Percentiles rank a stretch among this genome's conserved stretches.
Evolutionary conservation across 1,284 basidiomycete genomes (phyloP).

Genomic region (Ceratobasidium sp.): DNA sequence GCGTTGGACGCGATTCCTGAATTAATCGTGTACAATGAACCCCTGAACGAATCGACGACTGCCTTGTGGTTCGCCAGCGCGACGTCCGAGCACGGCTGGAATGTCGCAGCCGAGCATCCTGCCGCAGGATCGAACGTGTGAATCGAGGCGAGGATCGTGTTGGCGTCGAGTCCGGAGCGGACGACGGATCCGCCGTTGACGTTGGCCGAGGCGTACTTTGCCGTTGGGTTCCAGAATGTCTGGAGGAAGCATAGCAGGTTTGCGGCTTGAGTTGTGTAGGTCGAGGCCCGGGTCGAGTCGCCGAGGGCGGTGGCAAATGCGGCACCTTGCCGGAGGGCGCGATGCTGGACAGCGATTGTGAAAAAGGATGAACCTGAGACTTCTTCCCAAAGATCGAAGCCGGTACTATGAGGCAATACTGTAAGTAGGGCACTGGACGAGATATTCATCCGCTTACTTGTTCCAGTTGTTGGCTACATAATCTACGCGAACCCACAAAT

Average conservation of each 20-base stretch:
- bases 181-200: conserved; percentile 55
- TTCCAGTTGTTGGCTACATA: conserved; percentile 44
- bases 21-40: conserved; percentile 58
- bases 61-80: conserved; percentile 57
- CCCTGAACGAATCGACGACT: conserved; percentile 58
- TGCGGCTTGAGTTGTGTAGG: conserved; percentile 58
- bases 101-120: conserved; percentile 62
- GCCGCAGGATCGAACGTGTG: conserved; percentile 56
- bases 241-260: conserved; percentile 66
- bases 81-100: conserved; percentile 67
- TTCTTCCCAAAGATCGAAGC: conserved; percentile 74
- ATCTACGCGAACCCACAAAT: conserved; percentile 1
- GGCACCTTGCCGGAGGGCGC: conserved; percentile 62
- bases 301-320: conserved; percentile 58
- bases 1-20: conserved; percentile 52
- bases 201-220: conserved; percentile 50
- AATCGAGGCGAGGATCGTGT: conserved; percentile 65
- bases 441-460: background rate
- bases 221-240: conserved; percentile 37
- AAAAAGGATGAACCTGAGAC: conserved; percentile 66
- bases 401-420: conserved; percentile 15
- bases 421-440: background rate
- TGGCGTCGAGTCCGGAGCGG: conserved; percentile 67
- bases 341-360: conserved; percentile 65
- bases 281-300: conserved; percentile 49